phyloP scores from a whole-genome alignment of 1,139 yeast genomes.

The Wickerhamomyces sp. region DNA sequence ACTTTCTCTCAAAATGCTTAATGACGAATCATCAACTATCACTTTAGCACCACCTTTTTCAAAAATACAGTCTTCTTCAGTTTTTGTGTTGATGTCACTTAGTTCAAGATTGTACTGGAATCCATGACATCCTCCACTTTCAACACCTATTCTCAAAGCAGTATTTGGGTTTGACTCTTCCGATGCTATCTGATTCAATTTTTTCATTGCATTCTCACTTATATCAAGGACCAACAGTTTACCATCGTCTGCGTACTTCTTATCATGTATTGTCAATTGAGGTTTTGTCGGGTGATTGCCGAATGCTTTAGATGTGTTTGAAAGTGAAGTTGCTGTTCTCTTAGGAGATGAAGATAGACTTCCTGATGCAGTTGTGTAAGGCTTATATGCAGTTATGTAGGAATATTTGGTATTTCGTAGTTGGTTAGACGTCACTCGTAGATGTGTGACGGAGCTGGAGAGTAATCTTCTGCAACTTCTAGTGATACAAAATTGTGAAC shows the following conservation, averaged over 20 bases:
- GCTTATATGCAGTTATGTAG: too few relatives aligned
- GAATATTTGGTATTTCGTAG: too few relatives aligned
- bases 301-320: slow-evolving; percentile 8
- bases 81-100: slow-evolving; percentile 30
- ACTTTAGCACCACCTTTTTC: slow-evolving; percentile 66
- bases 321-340: slow-evolving; percentile 6
- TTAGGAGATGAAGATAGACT: neutral
- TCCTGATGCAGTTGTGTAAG: neutral
- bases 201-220: slow-evolving; percentile 42
- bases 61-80: slow-evolving; percentile 49
- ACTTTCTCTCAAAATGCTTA: slow-evolving; percentile 79
- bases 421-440: too few relatives aligned
- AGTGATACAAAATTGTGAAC: too few relatives aligned
- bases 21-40: slow-evolving; percentile 73
- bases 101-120: slow-evolving; percentile 77
- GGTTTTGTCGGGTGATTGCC: slow-evolving; percentile 3
- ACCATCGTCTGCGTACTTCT: slow-evolving; percentile 23
- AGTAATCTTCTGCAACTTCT: too few relatives aligned
- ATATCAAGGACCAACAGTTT: slow-evolving; percentile 30
- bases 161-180: slow-evolving; percentile 55
- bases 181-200: slow-evolving; percentile 50
- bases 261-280: slow-evolving; percentile 14
- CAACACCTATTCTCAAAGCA: slow-evolving; percentile 77
- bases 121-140: slow-evolving; percentile 98
- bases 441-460: too few relatives aligned